These are phyloP conservation scores for Rusavskia elegans DNA, from an alignment of 495 filamentous ascomycete species.

Conservation along the genomic window DNA sequence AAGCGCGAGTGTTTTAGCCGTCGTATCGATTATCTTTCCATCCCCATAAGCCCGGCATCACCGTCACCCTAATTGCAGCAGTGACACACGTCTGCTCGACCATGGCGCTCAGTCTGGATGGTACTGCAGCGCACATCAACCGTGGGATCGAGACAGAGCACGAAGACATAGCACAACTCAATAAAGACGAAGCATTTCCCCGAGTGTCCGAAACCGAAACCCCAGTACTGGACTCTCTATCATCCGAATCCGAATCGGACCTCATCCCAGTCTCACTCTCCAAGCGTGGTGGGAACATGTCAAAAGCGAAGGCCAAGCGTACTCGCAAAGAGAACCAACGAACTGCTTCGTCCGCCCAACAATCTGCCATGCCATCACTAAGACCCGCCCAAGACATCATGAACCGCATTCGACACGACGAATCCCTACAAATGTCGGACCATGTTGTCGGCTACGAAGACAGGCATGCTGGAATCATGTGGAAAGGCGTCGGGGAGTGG, in stretches of 20 bases:
- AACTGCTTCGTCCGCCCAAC: neutral
- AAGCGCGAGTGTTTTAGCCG: no score
- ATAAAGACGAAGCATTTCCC: neutral
- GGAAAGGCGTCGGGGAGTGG: slow-evolving; percentile 42
- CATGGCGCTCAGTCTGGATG: no score
- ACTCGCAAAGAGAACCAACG: slow-evolving; percentile 4
- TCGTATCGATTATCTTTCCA: no score
- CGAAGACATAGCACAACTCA: neutral
- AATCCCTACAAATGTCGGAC: slow-evolving; percentile 38
- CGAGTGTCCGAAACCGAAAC: neutral
- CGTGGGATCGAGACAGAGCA: neutral
- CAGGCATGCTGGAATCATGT: slow-evolving; percentile 36
- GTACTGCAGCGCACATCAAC: neutral
- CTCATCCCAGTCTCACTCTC: neutral
- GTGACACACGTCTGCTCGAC: no score
- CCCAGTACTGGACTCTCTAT: neutral
- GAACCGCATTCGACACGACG: slow-evolving; percentile 59
- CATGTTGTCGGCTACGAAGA: slow-evolving; percentile 65
- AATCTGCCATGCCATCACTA: slow-evolving; percentile 2
- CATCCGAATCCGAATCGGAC: slow-evolving; percentile 1
- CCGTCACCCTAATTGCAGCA: no score
- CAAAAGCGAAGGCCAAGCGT: slow-evolving; percentile 7
- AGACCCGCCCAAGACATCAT: slow-evolving; percentile 39
- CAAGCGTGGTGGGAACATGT: neutral
- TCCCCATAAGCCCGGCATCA: no score